Conservation (phyloP, 2,329 filamentous ascomycete species). For the Beauveria sp. region DNA sequence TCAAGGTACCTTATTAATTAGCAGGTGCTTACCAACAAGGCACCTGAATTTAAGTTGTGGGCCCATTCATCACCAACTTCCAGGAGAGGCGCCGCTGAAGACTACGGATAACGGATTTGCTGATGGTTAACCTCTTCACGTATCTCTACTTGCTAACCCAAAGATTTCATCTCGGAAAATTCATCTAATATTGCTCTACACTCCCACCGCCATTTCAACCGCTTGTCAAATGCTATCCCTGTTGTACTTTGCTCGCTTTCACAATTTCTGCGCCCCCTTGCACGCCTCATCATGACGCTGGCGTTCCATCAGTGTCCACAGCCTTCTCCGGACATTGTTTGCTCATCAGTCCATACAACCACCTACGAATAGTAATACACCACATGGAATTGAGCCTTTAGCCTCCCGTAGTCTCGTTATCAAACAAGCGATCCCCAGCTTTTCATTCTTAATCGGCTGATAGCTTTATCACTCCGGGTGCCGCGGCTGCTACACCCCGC, state of each 20-base stretch:
- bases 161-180: too few relatives aligned
- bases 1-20: too few relatives aligned
- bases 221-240: background rate
- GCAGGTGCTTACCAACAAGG: too few relatives aligned
- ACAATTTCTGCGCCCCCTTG: background rate
- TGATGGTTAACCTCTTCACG: too few relatives aligned
- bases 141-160: too few relatives aligned
- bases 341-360: background rate
- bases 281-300: background rate
- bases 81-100: too few relatives aligned
- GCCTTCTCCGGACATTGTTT: constrained; percentile 1
- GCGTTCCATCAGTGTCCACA: constrained; percentile 3
- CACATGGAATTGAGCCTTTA: background rate
- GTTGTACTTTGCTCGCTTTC: background rate
- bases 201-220: too few relatives aligned
- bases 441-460: background rate
- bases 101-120: too few relatives aligned
- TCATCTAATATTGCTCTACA: too few relatives aligned
- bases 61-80: too few relatives aligned
- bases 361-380: background rate
- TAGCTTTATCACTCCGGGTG: background rate
- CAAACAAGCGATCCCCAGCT: background rate
- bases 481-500: background rate
- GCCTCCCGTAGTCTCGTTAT: background rate
- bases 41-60: too few relatives aligned